Evolutionary conservation across 257 asterid genomes (phyloP), one percentile per base, ranked within the genome.

Genomic region (Cordia subcordata): DNA sequence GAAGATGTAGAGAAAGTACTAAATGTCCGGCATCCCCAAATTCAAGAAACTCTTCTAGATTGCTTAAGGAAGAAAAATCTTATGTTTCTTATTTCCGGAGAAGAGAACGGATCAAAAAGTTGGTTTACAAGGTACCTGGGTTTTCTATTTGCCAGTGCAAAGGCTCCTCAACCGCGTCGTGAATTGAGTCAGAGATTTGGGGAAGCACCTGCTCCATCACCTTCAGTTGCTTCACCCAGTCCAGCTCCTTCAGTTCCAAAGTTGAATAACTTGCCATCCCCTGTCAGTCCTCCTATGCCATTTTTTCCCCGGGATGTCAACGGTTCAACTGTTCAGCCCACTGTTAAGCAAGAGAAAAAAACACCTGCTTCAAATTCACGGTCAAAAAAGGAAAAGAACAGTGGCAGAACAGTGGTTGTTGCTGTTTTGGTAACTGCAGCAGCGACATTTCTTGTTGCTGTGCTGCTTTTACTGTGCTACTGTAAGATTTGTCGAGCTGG

Each of bases 351-450:
- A 64, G 62, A 27, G 69, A 44, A 49, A 51, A 64, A 58, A 44
- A 63, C 27, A 54, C 56, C 75, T 56, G 35, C 73, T 67, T 54
- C 77, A 49, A 64, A 60, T 57, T 73, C 37, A 47, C 67, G 44
- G 13, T 66, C 88, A 15, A 58, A 73, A 61, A 64, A 74, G 60
- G 55, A 60, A 39, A 62, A 71, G 46, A 62, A 65, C 37, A 72
- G 61, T 72, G 69, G 70, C 15, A 71, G 67, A 63, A 79, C 85
- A 2, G 72, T 85, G 60, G 69, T 82, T 12, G 68, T 81, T 64
- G 91, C 88, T 55, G 88, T 87, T 22, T 72, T 62, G 66, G 94
- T 77, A 49, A 72, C 99, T 53, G 92, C 95, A 23, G 73, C 58
- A 1, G 82, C 79, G 72, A 82, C 87, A 2, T 57, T 82, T 55